Evolutionary conservation across 2,329 filamentous ascomycete genomes (phyloP).

Genomic region (Penicillium italicum): DNA sequence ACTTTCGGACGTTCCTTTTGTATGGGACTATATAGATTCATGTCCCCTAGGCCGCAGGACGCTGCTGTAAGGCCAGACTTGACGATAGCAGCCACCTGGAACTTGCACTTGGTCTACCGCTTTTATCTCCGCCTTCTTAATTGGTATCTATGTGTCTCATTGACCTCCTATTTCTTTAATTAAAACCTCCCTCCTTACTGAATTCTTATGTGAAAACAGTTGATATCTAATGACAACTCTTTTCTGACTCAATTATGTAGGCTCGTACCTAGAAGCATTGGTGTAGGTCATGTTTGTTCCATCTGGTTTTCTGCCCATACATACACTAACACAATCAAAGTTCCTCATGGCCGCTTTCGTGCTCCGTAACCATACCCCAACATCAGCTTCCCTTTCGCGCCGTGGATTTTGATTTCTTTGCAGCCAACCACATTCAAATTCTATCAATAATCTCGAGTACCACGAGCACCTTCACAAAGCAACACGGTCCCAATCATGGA

Average conservation of each 20-base stretch:
- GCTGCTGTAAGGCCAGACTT: background rate
- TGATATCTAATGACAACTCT: background rate
- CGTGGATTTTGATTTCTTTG: background rate
- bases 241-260: background rate
- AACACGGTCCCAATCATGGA: conserved; percentile 26
- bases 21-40: background rate
- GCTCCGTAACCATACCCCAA: background rate
- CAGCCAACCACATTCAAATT: background rate
- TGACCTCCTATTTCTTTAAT: background rate
- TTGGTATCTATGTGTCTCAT: background rate
- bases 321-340: background rate
- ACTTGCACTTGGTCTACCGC: background rate
- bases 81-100: background rate
- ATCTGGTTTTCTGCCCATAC: background rate
- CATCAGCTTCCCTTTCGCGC: background rate
- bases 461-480: background rate
- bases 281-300: background rate
- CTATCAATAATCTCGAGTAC: background rate
- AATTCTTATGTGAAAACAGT: background rate
- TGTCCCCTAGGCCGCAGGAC: background rate
- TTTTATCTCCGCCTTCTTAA: background rate
- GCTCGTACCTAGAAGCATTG: background rate
- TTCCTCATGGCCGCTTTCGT: background rate
- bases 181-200: background rate
- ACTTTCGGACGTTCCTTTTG: background rate